Percentiles rank a stretch among this genome's conserved stretches.
phyloP scores from a whole-genome alignment of 1,139 yeast genomes.

The Zygoascus meyerae region DNA sequence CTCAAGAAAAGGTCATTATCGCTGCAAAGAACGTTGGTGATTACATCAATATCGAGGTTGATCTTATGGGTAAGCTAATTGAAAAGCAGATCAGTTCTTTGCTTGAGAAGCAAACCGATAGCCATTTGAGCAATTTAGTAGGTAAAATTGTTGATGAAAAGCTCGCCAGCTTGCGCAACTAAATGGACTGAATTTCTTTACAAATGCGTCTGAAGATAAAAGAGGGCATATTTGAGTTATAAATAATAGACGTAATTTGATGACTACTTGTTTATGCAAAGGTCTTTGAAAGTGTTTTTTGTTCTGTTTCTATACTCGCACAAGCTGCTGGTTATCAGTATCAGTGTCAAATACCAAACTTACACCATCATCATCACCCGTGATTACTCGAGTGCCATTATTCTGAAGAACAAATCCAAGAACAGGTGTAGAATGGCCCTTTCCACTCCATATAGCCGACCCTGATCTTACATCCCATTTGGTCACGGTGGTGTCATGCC shows the following conservation, averaged over 20 bases:
- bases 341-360: slow-evolving; percentile 56
- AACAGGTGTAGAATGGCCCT: slow-evolving; percentile 92
- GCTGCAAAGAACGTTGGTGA: slow-evolving; percentile 60
- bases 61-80: slow-evolving; percentile 83
- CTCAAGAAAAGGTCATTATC: slow-evolving; percentile 76
- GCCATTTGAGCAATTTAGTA: slow-evolving; percentile 41
- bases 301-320: too few relatives aligned
- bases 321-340: too few relatives aligned
- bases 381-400: slow-evolving; percentile 63
- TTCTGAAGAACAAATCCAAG: slow-evolving; percentile 68
- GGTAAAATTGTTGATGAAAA: slow-evolving; percentile 49
- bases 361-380: slow-evolving; percentile 99
- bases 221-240: background rate
- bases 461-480: slow-evolving; percentile 91
- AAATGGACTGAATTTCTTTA: too few relatives aligned
- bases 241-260: background rate
- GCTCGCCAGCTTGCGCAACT: slow-evolving; percentile 25
- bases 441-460: slow-evolving; percentile 63
- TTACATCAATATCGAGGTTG: slow-evolving; percentile 85
- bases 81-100: slow-evolving; percentile 76
- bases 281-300: too few relatives aligned
- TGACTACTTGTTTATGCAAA: background rate
- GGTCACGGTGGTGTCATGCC: slow-evolving; percentile 80
- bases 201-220: too few relatives aligned
- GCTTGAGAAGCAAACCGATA: slow-evolving; percentile 39